These are phyloP conservation scores for Neoboletus subvelutipes DNA, from an alignment of 768 basidiomycete species.

Conservation along the genomic window DNA sequence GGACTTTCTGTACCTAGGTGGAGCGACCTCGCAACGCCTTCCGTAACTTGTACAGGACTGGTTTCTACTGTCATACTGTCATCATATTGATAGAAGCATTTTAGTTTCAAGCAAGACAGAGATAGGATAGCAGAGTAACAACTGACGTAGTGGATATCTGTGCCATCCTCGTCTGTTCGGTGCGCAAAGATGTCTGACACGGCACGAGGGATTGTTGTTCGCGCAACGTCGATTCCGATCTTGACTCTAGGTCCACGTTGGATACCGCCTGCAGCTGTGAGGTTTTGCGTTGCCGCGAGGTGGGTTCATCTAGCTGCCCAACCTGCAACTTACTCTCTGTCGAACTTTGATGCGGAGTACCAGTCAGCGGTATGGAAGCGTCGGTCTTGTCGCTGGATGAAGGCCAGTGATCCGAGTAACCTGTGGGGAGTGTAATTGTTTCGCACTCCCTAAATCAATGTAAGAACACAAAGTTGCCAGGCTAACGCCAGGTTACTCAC, in stretches of 20 bases:
- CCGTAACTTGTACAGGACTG: neutral
- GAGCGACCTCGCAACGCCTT: neutral
- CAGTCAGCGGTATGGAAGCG: neutral
- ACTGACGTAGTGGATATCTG: neutral
- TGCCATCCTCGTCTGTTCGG: neutral
- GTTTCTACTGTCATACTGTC: neutral
- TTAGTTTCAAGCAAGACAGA: neutral
- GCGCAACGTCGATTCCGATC: neutral
- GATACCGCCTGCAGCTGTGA: neutral
- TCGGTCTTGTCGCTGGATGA: neutral
- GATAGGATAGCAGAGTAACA: neutral
- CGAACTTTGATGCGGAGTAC: neutral
- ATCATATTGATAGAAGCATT: neutral
- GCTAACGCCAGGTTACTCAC: constrained; percentile 1
- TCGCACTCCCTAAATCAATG: neutral
- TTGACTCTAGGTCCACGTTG: neutral
- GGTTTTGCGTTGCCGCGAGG: neutral
- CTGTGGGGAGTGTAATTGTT: neutral
- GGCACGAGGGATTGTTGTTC: neutral
- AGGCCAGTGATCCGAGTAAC: neutral
- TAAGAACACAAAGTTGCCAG: neutral
- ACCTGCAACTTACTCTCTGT: neutral
- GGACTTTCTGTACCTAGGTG: neutral
- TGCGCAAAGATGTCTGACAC: neutral
- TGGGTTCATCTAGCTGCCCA: neutral